Percentiles rank a stretch among this genome's conserved stretches.
phyloP scores from a whole-genome alignment of 2,329 filamentous ascomycete genomes.

The Pleomassaria siparia region DNA sequence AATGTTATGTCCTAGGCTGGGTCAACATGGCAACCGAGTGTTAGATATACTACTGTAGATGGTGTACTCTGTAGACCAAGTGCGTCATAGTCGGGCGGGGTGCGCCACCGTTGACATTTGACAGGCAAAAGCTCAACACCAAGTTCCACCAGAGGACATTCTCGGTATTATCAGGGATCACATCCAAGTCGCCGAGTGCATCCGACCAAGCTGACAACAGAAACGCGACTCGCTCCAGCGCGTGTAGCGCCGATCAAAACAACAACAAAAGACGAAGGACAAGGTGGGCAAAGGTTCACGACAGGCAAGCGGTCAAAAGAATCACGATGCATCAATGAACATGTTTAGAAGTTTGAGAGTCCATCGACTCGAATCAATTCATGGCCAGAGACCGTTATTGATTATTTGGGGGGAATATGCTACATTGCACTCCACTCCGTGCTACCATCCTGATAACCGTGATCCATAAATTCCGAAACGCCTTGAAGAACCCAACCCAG shows the following conservation, averaged over 20 bases:
- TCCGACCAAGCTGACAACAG: background rate
- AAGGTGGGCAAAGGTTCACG: background rate
- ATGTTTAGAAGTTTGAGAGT: conserved; percentile 20
- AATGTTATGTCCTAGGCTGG: background rate
- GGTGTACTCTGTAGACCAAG: background rate
- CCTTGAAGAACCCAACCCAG: conserved; percentile 29
- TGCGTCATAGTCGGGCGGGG: conserved; percentile 3
- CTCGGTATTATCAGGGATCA: background rate
- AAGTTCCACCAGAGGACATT: background rate
- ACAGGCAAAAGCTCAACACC: conserved; percentile 1
- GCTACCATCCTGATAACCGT: conserved; percentile 40
- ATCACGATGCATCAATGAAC: background rate
- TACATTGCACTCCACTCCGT: conserved; percentile 39
- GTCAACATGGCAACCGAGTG: background rate
- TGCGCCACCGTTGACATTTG: background rate
- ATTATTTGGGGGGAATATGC: conserved; percentile 41
- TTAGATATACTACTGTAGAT: background rate
- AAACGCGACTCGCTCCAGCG: background rate
- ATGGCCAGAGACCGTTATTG: conserved; percentile 37
- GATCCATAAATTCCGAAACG: conserved; percentile 40
- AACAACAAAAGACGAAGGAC: background rate
- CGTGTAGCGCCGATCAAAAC: background rate
- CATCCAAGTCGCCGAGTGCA: background rate
- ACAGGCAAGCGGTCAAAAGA: background rate
- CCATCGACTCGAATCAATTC: conserved; percentile 38